Base-by-base conservation (phyloP, 352 stramenopile genomes). In the Globisporangium alternatum region DNA sequence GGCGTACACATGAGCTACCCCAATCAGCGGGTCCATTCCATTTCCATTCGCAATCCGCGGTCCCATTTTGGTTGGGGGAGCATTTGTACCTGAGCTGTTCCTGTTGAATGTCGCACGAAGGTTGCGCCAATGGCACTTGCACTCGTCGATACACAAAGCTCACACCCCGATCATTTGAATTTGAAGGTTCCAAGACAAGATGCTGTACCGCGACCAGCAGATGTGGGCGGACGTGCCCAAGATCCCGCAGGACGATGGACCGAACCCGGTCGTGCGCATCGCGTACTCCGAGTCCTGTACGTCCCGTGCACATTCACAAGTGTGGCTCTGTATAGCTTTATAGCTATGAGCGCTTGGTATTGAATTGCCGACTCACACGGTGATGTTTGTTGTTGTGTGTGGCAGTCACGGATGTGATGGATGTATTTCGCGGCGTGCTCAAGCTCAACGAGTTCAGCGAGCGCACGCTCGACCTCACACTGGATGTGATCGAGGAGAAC, bases 351-450 rank as follows among this genome's bases (percentile, higher is more conserved):
- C 39, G 10, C 15, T 13, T 51, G 3, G n/a, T 5, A 41, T 52
- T 51, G 21, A 43, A 43, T 54, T 44, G 31, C 19, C 44, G 25
- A 31, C 21, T 53, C 5, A 12, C 3, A 33, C 31, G 22, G 64
- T 30, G 21, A 21, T 22, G 13, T 65, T 28, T 64, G 15, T 44
- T 44, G 25, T 31, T 67, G 22, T 56, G 12, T 37, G 21, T 10
- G 56, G 17, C 60, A 96, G 87, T 96, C 69, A 83, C 62, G 48
- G 80, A 94, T 39, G 75, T 95, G 1, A 98, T 99, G 85, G 89
- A 98, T 76, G 98, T 97, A 65, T 97, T 99, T 72, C 88, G 97
- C 25, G 96, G 96, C 41, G 80, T 98, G 9, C 82, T 98, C 60
- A 80, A 82, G 64, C 66, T 76, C 7, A 93, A 97, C 58, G 97